Base-by-base conservation (phyloP, 345 rosid genomes). In the Erucastrum elatum region DNA sequence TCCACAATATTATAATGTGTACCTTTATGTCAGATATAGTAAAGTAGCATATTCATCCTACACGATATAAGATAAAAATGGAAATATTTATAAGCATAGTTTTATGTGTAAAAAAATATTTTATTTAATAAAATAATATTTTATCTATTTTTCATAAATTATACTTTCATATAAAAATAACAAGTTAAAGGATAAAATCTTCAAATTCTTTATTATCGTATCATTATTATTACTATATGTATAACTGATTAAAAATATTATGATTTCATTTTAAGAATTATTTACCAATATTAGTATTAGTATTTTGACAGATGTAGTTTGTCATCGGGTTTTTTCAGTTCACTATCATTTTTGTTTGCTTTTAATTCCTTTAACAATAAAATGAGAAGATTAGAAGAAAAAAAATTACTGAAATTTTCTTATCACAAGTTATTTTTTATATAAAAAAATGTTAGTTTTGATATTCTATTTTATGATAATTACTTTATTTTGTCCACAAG, bases 1-100 rank as follows among this genome's bases (percentile, higher is more conserved):
- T 55, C 26, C 55, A 21, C 9, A 39, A 58, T 75, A 66, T 12
- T 56, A 75, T 65, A 17, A 46, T 46, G 70, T 59, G 15, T 15
- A 49, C 31, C 15, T 27, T 51, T 29, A 37, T 27, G 15, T 58
- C 39, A 39, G n/a, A 26, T 72, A 10, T 27, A 29, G 7, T 41
- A 49, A 49, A 4, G 25, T 6, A 64, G 11, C 65, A 53, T 58
- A 58, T 58, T 58, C 13, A 17, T 58, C 6, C 30, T 21, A 6
- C 61, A 17, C 61, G 61, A 55, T 55, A 55, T 2, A 58, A 21
- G 30, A 58, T 58, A 58, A 58, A 58, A 58, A 10, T 0, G 21
- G 3, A 21, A 58, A 58, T 58, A 58, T 21, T 58, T 16, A 8
- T 58, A 21, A 0, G 62, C 21, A 58, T 58, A 3, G 12, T 58